Evolutionary conservation across 768 basidiomycete genomes (phyloP).

Genomic region (Gyrodon lividus): DNA sequence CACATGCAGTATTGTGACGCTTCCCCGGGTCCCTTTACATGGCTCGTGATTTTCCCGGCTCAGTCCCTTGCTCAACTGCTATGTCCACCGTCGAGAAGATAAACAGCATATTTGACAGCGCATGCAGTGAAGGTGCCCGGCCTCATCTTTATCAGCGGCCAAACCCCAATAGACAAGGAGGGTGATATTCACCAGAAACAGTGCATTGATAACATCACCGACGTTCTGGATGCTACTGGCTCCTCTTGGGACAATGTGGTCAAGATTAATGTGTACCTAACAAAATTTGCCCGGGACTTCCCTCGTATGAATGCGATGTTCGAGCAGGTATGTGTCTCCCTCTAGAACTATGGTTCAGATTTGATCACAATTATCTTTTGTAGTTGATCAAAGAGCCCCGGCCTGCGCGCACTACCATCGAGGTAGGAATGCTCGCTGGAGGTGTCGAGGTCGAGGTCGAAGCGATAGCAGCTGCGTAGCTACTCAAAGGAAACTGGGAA

Average conservation of each 20-base stretch:
- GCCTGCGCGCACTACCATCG: constrained; percentile 71
- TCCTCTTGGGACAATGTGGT: constrained; percentile 59
- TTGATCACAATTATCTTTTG: background rate
- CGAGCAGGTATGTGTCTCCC: constrained; percentile 40
- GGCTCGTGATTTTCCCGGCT: background rate
- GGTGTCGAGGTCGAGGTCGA: background rate
- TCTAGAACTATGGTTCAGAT: too few species aligned
- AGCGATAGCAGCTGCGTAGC: background rate
- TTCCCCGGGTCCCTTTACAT: too few species aligned
- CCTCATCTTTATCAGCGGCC: constrained; percentile 57
- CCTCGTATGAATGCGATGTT: constrained; percentile 54
- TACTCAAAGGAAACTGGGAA: too few species aligned
- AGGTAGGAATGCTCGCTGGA: constrained; percentile 61
- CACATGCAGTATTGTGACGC: too few species aligned
- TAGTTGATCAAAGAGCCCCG: constrained; percentile 52
- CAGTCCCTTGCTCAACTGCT: constrained; percentile 4
- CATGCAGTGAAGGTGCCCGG: constrained; percentile 58
- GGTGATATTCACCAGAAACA: constrained; percentile 48
- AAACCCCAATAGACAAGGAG: constrained; percentile 46
- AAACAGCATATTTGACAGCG: constrained; percentile 41
- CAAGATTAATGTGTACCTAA: constrained; percentile 55
- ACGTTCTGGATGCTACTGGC: constrained; percentile 52
- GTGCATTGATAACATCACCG: constrained; percentile 51
- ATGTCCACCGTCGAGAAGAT: constrained; percentile 53
- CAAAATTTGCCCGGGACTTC: constrained; percentile 51